Percentiles rank a stretch among this genome's conserved stretches.
Evolutionary conservation across 2,329 filamentous ascomycete species (phyloP).

Genomic region (Penicillium decumbens): DNA sequence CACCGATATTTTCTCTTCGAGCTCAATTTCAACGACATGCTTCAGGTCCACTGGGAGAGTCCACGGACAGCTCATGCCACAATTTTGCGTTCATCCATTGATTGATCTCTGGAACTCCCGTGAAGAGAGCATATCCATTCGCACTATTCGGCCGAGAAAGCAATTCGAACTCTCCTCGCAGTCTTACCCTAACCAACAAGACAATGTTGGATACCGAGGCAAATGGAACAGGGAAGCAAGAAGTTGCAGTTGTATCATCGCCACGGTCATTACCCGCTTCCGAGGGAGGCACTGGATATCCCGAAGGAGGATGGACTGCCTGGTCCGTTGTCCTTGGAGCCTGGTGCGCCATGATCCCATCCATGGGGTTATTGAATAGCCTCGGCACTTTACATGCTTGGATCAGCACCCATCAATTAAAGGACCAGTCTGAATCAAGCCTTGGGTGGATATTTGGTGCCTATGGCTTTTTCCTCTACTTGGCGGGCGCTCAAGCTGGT

Average conservation of each 20-base stretch:
- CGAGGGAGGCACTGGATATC: slow-evolving; percentile 16
- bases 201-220: neutral
- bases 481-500: slow-evolving; percentile 11
- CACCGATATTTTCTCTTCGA: neutral
- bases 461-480: slow-evolving; percentile 34
- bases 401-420: slow-evolving; percentile 30
- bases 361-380: slow-evolving; percentile 37
- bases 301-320: slow-evolving; percentile 38
- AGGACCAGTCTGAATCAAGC: slow-evolving; percentile 28
- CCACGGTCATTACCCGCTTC: neutral
- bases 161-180: neutral
- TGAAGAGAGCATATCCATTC: neutral
- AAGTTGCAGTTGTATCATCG: neutral
- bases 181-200: neutral
- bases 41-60: too few relatives aligned
- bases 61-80: neutral
- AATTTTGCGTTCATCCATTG: neutral
- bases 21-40: neutral
- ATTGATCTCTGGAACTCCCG: neutral
- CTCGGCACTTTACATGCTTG: slow-evolving; percentile 35
- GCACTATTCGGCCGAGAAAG: neutral
- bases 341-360: slow-evolving; percentile 35
- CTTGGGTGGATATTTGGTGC: slow-evolving; percentile 38
- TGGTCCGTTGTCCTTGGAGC: slow-evolving; percentile 41
- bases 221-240: neutral